Conservation (phyloP, 768 basidiomycete genomes). For the Mycena galericulata region DNA sequence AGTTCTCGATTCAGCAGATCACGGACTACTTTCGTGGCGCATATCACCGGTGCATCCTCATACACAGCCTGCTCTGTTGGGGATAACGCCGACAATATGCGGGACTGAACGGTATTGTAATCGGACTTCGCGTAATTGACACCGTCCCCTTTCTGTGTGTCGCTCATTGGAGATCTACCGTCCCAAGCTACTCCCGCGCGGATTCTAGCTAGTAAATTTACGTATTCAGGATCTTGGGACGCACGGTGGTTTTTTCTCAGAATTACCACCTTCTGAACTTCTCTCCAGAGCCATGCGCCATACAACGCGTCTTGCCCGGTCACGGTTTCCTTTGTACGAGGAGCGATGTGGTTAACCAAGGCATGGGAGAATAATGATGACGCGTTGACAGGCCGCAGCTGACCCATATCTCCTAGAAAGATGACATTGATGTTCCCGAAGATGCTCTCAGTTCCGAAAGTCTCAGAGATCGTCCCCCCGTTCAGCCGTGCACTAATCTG, state of each 20-base stretch:
- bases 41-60: neutral
- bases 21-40: neutral
- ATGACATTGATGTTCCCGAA: too few species aligned
- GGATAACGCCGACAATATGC: neutral
- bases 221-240: neutral
- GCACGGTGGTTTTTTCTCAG: too few species aligned
- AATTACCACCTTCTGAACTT: neutral
- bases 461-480: too few species aligned
- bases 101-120: neutral
- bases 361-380: neutral
- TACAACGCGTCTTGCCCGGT: neutral
- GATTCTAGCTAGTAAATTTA: neutral
- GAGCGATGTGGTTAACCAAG: neutral
- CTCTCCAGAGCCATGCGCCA: slow-evolving; percentile 1
- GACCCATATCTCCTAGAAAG: too few species aligned
- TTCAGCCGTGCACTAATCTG: too few species aligned
- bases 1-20: neutral
- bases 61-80: neutral
- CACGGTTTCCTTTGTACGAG: neutral
- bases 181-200: slow-evolving; percentile 2
- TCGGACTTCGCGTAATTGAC: too few species aligned
- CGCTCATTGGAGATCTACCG: too few species aligned
- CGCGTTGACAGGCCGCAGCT: too few species aligned
- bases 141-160: too few species aligned
- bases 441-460: too few species aligned